These are phyloP conservation scores for Mycena galericulata DNA, from an alignment of 768 basidiomycete genomes.

Conservation along the genomic window DNA sequence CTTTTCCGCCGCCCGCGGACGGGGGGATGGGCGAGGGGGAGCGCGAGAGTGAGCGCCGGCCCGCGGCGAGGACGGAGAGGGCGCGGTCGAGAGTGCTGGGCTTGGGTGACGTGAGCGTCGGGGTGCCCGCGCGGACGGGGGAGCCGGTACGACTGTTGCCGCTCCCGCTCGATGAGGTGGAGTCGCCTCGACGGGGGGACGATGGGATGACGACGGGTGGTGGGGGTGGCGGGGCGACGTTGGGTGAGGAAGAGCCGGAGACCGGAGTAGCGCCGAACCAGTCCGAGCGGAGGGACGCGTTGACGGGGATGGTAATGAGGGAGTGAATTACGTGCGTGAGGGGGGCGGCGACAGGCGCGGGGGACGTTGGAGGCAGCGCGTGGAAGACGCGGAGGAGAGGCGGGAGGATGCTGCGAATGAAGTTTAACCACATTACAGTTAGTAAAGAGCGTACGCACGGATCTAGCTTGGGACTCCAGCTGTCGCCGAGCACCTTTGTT, in stretches of 20 bases:
- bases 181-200: slow-evolving; percentile 45
- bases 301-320: slow-evolving; percentile 82
- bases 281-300: slow-evolving; percentile 61
- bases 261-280: slow-evolving; percentile 68
- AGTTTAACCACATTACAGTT: no score
- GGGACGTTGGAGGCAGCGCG: slow-evolving; percentile 69
- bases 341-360: slow-evolving; percentile 76
- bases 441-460: slow-evolving; percentile 59
- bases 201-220: slow-evolving; percentile 47
- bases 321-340: slow-evolving; percentile 86
- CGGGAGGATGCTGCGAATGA: slow-evolving; percentile 78
- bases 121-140: slow-evolving; percentile 44
- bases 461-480: slow-evolving; percentile 81
- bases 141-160: slow-evolving; percentile 53
- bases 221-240: no score
- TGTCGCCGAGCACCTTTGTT: slow-evolving; percentile 73
- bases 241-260: slow-evolving; percentile 32
- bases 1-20: no score
- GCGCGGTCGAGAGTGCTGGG: slow-evolving; percentile 68
- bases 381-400: slow-evolving; percentile 80
- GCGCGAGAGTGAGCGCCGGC: slow-evolving; percentile 63
- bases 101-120: no score
- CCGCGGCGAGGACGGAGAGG: slow-evolving; percentile 63
- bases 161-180: no score
- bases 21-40: slow-evolving; percentile 56